Evolutionary conservation across 345 rosid genomes (phyloP), one percentile per base, ranked within the genome.

Genomic region (Salix dunnii): DNA sequence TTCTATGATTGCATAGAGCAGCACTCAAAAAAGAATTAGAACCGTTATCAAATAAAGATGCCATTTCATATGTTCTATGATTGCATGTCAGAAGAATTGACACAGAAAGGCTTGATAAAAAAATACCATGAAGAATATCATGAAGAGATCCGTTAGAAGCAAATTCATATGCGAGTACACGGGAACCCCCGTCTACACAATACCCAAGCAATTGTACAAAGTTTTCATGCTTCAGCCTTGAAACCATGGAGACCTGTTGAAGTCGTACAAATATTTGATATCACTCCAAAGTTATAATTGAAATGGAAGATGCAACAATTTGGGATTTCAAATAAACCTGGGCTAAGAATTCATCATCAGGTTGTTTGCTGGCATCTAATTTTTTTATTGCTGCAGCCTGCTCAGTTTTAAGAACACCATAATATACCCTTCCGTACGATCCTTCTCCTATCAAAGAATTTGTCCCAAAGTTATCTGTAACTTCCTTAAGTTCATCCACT

Each of bases 111-210:
- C 61, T 28, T 33, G 23, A 30, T 23, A 84, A 40, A 40, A 33
- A 40, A 40, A 80, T 82, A 90, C 97, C 98, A 79, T 91, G 98
- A 71, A 93, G 95, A 84, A 91, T 85, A 67, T 93, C 98, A 82
- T 93, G 97, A 78, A 93, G 98, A 79, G 98, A 93, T 70, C 98
- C 98, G 84, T 90, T 91, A 62, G 98, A 89, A 69, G 98, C 98
- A 84, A 85, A 88, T 84, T 93, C 95, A 80, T 91, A 93, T 36
- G 88, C 95, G 55, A 93, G 97, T 33, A 91, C 88, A 74, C 98
- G 95, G 71, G 92, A 89, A 73, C 85, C 84, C 53, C 97, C 98
- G 70, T 94, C 94, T 77, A 90, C 88, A 79, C 91, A 89, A 79
- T 94, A 94, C 38, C 97, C 98, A 46, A 94, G 81, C 82, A 94